Base-by-base conservation (phyloP, 2,329 filamentous ascomycete genomes). In the Paracamarosporium sp. region DNA sequence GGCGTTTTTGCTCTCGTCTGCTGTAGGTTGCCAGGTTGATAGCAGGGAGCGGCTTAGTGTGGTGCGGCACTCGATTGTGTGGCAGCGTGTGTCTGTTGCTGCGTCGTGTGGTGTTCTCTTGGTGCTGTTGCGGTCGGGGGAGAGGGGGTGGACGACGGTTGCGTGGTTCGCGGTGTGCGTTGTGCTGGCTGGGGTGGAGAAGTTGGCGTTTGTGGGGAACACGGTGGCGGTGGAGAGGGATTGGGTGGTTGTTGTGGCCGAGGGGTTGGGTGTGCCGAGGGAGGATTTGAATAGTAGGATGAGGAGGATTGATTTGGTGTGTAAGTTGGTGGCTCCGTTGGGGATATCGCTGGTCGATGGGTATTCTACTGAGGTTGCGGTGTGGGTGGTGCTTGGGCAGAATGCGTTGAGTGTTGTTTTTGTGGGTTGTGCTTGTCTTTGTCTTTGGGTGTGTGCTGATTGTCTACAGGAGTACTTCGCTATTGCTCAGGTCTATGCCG, bases 161-260 rank as follows among this genome's bases (percentile, higher is more conserved):
- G 54, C 25, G 3, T 55, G 66, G 13, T 76, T 76, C 28, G 62
- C 64, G 2, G 28, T 69, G 2, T 69, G 79, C n/a, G 80, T 83
- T 0, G 17, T 85, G 0, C 75, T 91, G 43, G 88, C 88, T 0
- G 90, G 89, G 55, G 67, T 88, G 1, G 90, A 93, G 74, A 93
- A 92, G 70, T 73, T 91, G 8, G 82, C 80, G 13, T 82, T 87
- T 1, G 81, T 88, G 5, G 81, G 86, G 71, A 92, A 92, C 69
- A 80, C 85, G 0, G 84, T 92, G 0, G 81, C 90, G 0, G 82
- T 93, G 0, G 90, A 92, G 71, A 80, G 87, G 66, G 90, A 93
- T 65, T 92, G 90, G 89, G 82, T 86, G 36, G 78, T 86, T 4
- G 80, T 86, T 0, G 78, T 86, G 7, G 79, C 83, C 1, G 76